Base-by-base conservation (phyloP, 2,329 filamentous ascomycete species). In the Dendryphion nanum region DNA sequence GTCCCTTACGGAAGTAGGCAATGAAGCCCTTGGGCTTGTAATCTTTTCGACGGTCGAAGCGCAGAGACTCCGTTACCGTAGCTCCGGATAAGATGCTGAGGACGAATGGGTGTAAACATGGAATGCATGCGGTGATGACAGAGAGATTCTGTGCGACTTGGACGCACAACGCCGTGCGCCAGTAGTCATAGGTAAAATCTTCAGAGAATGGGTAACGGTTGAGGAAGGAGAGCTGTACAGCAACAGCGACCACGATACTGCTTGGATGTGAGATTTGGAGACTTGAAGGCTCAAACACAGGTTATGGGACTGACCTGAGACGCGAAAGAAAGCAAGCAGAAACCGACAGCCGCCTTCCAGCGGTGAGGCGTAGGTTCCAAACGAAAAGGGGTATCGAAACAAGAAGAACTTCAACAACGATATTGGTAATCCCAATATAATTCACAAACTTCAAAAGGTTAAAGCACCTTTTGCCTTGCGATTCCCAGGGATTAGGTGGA, bases 111-210 rank as follows among this genome's bases (percentile, higher is more conserved):
- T 55, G 50, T 2, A 60, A 40, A 14, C 42, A 50, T 12, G 55
- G 56, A 3, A 60, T 38, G 24, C 53, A 58, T 16, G 58, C 56
- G 20, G 50, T 57, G 26, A 59, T 55, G 39, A 61, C 35, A 26
- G 55, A 53, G 8, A 61, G 49, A 5, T 57, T 54, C 28, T 61
- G 58, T 16, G 56, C 52, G 14, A 59, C 45, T 24, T 60, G 56
- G 20, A 53, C 35, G 38, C 50, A 55, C 1, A 61, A 45, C 3
- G 44, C 45, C 0, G 39, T 41, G 4, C 42, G 43, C 56, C 55
- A 61, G 28, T 41, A 47, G 17, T 44, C 19, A 30, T 44, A 47
- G 7, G 49, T 48, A n/a, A 41, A 40, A 24, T 52, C 44, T 14
- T 3, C 6, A 6, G 42, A 41, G 2, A 18, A 6, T 5, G 14